These are phyloP conservation scores for Trichoderma gracile DNA, from an alignment of 2,329 filamentous ascomycete species.

Conservation along the genomic window DNA sequence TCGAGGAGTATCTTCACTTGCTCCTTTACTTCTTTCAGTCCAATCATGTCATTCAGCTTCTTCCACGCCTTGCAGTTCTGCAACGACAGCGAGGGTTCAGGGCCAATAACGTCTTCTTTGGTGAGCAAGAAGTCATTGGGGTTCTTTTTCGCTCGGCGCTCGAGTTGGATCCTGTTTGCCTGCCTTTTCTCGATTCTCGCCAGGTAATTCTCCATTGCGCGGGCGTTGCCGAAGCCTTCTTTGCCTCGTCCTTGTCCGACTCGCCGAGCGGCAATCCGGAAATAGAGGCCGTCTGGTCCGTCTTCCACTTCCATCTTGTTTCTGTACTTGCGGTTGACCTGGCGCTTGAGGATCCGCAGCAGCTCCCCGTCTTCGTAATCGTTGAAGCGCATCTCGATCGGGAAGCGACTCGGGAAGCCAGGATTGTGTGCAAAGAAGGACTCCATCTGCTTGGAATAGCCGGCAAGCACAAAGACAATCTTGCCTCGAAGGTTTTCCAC, in stretches of 20 bases:
- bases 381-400: constrained; percentile 62
- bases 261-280: constrained; percentile 61
- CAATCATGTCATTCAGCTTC: constrained; percentile 59
- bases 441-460: constrained; percentile 75
- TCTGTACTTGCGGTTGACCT: constrained; percentile 56
- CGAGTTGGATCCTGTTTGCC: constrained; percentile 52
- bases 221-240: constrained; percentile 72
- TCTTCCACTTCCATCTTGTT: constrained; percentile 60
- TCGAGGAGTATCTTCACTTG: constrained; percentile 61
- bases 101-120: constrained; percentile 71
- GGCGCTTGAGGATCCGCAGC: constrained; percentile 57
- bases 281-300: constrained; percentile 60
- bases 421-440: constrained; percentile 73
- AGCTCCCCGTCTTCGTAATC: constrained; percentile 71
- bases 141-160: constrained; percentile 43
- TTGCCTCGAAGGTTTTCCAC: constrained; percentile 71
- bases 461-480: constrained; percentile 70
- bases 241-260: constrained; percentile 63
- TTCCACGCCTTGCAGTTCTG: constrained; percentile 56
- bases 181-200: constrained; percentile 59
- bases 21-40: constrained; percentile 63
- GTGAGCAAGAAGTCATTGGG: constrained; percentile 62
- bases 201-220: constrained; percentile 65
- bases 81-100: constrained; percentile 59
- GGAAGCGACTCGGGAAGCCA: constrained; percentile 69